Base-by-base conservation (phyloP, 345 rosid genomes). In the Camelina neglecta region DNA sequence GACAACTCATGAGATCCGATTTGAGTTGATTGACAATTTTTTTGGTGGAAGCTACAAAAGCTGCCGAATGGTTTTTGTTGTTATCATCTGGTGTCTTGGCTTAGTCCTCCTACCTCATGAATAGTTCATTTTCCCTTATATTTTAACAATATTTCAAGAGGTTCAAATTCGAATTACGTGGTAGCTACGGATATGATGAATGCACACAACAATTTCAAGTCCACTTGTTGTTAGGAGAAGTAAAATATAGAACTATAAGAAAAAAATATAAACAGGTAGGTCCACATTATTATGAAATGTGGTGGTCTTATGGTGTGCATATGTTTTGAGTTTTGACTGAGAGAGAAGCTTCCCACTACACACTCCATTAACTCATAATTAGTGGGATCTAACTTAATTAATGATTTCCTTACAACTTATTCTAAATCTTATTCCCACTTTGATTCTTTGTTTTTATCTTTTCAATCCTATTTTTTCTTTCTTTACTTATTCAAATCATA, bases 161-260 rank as follows among this genome's bases (percentile, higher is more conserved):
- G 61, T 71, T 65, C 73, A 71, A 71, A 71, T 71, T 77, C 63
- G 63, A 77, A 65, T 49, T 77, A 71, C 76, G 76, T 77, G 72
- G 72, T 71, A 57, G 76, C 76, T 77, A 48, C 48, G 20, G 38
- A 71, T 77, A 77, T 24, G 72, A n/a, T n/a, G n/a, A n/a, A n/a
- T 64, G 60, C 54, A 26, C 47, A 57, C 29, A 65, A 35, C 60
- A 65, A 49, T 58, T 58, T 70, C 11, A 71, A 47, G 60, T 38
- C 75, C 72, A 76, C 47, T 74, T 53, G 51, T 45, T 61, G 6
- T 5, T 5, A 23, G 7, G 7, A 15, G 11, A 60, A 39, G 29
- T 75, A 48, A 58, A 67, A 4, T 29, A 29, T 16, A 59, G 9
- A 58, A 67, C 45, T 38, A 58, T 36, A 47, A 16, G 35, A 66